Conservation (phyloP, 495 filamentous ascomycete species). For the Podospora didyma region DNA sequence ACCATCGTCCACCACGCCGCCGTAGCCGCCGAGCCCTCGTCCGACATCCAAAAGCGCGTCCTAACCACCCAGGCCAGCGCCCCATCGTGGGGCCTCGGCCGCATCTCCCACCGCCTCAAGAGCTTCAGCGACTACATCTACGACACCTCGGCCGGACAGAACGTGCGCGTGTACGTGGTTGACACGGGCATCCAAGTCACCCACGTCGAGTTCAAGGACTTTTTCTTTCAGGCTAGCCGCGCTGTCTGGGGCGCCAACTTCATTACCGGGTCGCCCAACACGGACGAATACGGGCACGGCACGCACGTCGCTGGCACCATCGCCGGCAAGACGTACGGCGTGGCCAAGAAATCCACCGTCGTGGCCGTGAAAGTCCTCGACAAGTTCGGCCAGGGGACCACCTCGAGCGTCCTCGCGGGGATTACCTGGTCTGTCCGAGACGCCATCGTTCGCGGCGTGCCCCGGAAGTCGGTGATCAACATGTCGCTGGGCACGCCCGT, state of each 20-base stretch:
- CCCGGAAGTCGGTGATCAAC: constrained; percentile 43
- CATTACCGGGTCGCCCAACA: constrained; percentile 35
- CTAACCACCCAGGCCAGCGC: constrained; percentile 11
- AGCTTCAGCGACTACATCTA: constrained; percentile 39
- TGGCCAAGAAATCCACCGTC: constrained; percentile 59
- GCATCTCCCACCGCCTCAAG: constrained; percentile 46
- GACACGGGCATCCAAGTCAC: constrained; percentile 53
- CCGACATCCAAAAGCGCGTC: constrained; percentile 12
- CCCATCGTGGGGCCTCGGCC: constrained; percentile 54
- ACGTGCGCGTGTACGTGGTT: constrained; percentile 45
- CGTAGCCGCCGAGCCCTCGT: neutral
- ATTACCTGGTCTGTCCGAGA: constrained; percentile 53
- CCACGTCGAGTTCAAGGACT: constrained; percentile 46
- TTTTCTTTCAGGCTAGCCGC: constrained; percentile 38
- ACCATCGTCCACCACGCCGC: constrained; percentile 6
- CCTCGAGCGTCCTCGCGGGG: constrained; percentile 46
- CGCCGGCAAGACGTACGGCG: constrained; percentile 54
- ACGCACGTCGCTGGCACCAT: constrained; percentile 64
- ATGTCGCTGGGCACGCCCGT: constrained; percentile 55
- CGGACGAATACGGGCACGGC: constrained; percentile 56
- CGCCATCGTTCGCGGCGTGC: constrained; percentile 31
- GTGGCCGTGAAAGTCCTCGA: constrained; percentile 65
- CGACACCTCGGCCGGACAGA: constrained; percentile 12
- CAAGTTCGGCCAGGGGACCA: constrained; percentile 35
- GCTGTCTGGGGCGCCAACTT: constrained; percentile 55